Conservation (phyloP, 352 stramenopile species). For the Pythium graminicola region DNA sequence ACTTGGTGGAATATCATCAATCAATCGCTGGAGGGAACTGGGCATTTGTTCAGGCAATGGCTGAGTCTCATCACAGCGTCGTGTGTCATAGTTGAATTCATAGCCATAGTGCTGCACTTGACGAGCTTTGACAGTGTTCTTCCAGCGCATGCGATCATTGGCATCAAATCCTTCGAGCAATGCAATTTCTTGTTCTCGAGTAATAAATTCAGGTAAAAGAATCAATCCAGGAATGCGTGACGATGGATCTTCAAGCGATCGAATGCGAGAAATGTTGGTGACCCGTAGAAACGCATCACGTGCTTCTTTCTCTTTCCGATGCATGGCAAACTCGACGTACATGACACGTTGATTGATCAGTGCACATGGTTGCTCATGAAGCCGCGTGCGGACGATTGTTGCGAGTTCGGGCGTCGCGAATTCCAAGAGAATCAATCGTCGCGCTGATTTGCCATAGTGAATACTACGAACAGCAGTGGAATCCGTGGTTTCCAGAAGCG, state of each 20-base stretch:
- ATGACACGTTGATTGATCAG: conserved; percentile 49
- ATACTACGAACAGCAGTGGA: conserved; percentile 33
- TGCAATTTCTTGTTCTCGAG: conserved; percentile 39
- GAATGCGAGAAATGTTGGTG: conserved; percentile 45
- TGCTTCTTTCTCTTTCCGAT: conserved; percentile 57
- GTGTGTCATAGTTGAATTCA: conserved; percentile 84
- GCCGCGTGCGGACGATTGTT: conserved; percentile 26
- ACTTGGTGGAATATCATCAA: conserved; percentile 42
- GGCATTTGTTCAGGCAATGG: conserved; percentile 48
- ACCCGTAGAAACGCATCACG: conserved; percentile 55
- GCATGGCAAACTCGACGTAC: conserved; percentile 70
- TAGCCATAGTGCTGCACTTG: conserved; percentile 88
- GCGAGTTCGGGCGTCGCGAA: conserved; percentile 26
- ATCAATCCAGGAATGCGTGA: conserved; percentile 56
- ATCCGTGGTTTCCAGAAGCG: conserved; percentile 20
- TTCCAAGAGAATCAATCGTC: conserved; percentile 44
- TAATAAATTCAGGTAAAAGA: conserved; percentile 59
- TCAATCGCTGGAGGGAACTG: conserved; percentile 31
- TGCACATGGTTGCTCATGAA: conserved; percentile 57
- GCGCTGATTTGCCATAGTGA: conserved; percentile 49
- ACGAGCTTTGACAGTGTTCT: conserved; percentile 67
- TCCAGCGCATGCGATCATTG: conserved; percentile 45
- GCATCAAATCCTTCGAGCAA: conserved; percentile 58
- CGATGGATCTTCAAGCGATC: conserved; percentile 31
- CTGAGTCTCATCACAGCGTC: conserved; percentile 43